Evolutionary conservation across 331 rosid species (phyloP).

Genomic region (Phaseolus coccineus): DNA sequence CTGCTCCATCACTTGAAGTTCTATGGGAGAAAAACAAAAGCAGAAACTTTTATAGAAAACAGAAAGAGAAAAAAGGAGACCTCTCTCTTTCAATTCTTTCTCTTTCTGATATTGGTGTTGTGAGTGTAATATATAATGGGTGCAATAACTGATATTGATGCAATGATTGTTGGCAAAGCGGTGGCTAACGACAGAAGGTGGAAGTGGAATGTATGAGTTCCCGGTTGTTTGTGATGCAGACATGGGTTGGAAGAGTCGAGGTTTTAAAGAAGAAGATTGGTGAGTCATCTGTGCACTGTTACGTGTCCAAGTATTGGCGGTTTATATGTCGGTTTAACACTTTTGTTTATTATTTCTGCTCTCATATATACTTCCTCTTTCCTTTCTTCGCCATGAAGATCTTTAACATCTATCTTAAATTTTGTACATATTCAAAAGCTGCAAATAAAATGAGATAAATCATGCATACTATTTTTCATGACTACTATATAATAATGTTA

Average conservation of each 20-base stretch:
- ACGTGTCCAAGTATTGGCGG: conserved; percentile 63
- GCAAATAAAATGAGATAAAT: too few relatives aligned
- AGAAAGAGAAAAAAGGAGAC: neutral
- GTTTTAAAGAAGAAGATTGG: conserved; percentile 39
- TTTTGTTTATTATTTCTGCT: conserved; percentile 18
- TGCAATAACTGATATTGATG: conserved; percentile 5
- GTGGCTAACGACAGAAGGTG: neutral
- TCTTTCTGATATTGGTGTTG: neutral
- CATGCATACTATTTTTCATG: neutral
- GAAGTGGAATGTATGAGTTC: conserved; percentile 30
- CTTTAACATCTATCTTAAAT: neutral
- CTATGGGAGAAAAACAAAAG: neutral
- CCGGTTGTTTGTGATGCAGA: conserved; percentile 30
- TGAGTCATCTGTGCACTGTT: conserved; percentile 41
- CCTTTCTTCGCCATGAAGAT: conserved; percentile 9
- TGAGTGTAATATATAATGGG: conserved; percentile 20
- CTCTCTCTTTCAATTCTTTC: neutral
- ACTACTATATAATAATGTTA: too few relatives aligned
- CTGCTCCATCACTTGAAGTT: conserved; percentile 69
- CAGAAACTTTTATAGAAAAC: neutral
- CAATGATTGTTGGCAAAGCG: neutral
- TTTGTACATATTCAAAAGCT: neutral
- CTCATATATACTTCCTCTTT: neutral
- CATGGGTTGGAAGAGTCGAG: conserved; percentile 8
- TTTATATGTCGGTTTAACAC: conserved; percentile 54